These are phyloP conservation scores for Arxiozyma telluris DNA, from an alignment of 1,139 yeast genomes.

Conservation along the genomic window DNA sequence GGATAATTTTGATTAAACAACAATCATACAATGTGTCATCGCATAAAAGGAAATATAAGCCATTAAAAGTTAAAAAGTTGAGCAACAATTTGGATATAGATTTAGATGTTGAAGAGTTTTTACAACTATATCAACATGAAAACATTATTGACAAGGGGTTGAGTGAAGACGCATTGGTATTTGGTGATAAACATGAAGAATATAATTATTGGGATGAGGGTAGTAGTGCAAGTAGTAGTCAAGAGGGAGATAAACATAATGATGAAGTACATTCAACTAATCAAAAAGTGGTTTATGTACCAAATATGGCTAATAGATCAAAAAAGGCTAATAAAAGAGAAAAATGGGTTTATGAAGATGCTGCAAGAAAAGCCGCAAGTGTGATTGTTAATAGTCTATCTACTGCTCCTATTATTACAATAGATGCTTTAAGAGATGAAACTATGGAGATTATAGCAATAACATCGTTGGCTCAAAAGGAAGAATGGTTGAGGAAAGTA, in stretches of 20 bases:
- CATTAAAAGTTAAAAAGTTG: conserved; percentile 61
- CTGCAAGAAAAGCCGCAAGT: conserved; percentile 54
- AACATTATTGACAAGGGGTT: conserved; percentile 8
- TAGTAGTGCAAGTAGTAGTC: conserved; percentile 26
- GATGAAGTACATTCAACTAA: conserved; percentile 30
- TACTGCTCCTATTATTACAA: conserved; percentile 58
- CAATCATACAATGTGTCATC: conserved; percentile 31
- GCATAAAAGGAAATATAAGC: conserved; percentile 52
- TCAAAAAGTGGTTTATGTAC: conserved; percentile 52
- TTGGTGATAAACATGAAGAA: conserved; percentile 19
- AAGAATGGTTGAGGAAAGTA: conserved; percentile 83
- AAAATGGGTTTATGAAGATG: conserved; percentile 72
- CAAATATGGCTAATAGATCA: conserved; percentile 62
- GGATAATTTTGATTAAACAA: conserved; percentile 71
- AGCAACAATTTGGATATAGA: conserved; percentile 57
- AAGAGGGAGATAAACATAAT: conserved; percentile 21
- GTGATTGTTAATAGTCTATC: conserved; percentile 47
- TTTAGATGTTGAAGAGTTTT: conserved; percentile 57
- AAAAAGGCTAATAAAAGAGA: conserved; percentile 72
- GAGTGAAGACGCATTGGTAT: conserved; percentile 10
- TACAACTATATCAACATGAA: conserved; percentile 42
- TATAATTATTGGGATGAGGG: conserved; percentile 23
- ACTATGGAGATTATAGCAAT: conserved; percentile 72
- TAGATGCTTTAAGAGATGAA: conserved; percentile 73
- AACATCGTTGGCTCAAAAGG: conserved; percentile 67